Evolutionary conservation across 1,139 yeast species (phyloP), one percentile per base, ranked within the genome.

Genomic region (Ogataea hybrid): DNA sequence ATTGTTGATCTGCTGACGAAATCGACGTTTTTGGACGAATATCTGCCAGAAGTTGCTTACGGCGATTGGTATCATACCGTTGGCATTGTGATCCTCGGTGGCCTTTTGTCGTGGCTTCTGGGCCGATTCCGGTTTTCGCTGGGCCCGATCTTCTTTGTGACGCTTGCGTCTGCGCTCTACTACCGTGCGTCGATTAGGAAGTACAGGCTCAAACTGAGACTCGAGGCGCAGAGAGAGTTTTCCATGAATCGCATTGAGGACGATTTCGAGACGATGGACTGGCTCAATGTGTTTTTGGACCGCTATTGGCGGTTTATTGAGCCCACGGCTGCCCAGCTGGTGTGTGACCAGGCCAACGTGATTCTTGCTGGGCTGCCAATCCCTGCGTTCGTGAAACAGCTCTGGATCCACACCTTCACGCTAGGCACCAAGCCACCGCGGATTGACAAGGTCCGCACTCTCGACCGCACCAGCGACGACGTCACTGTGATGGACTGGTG

Each of bases 51-150:
- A 25, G 70, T 65, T 25, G 75, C 78, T 10, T 87, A 84, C 56
- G 98, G 98, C 42, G 97, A 92, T 58, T 92, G 98, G 97, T 92
- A 83, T 61, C 98, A 92, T 62, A 83, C 84, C 49, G 81, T 84
- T 12, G 96, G 77, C 0, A 73, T 79, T 35, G 69, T 88, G 50
- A 66, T 83, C 22, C 64, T 74, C 6, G 86, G 85, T 2, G 89
- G 84, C 0, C 59, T 84, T 11, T 62, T 84, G 16, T 85, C 95
- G 2, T 90, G 94, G 83, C 51, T 82, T 7, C 61, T 86, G 35
- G 98, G 97, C 12, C 77, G 84, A 67, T 77, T 85, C 49, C 73
- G 81, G 39, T 84, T 89, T 54, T 79, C 89, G 6, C 60, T 90
- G 44, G 94, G 94, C 4, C 88, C 95, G 45, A 77, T 89, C 37